Evolutionary conservation across 2,329 filamentous ascomycete species (phyloP).

Genomic region (Penicillium sp.): DNA sequence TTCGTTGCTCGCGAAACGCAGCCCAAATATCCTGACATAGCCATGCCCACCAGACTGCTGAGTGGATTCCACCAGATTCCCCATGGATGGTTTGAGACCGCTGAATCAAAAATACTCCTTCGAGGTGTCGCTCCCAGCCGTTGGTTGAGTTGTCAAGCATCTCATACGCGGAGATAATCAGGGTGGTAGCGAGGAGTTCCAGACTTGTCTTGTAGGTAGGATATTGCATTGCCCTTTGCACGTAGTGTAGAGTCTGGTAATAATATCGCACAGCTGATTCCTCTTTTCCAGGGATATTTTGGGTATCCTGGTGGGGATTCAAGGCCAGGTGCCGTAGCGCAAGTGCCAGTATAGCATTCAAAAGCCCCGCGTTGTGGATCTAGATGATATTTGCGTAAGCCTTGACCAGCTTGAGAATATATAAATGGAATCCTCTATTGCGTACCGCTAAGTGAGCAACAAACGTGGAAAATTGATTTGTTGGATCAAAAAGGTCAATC

Average conservation of each 20-base stretch:
- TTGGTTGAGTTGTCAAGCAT: conserved; percentile 32
- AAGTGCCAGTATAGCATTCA: conserved; percentile 31
- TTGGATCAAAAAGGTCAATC: conserved; percentile 27
- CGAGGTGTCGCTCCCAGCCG: conserved; percentile 31
- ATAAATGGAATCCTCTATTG: neutral
- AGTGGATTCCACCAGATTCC: conserved; percentile 25
- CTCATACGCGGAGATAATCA: conserved; percentile 29
- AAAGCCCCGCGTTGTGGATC: conserved; percentile 25
- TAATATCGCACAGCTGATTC: conserved; percentile 29
- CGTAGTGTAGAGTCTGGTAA: conserved; percentile 29
- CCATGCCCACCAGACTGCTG: conserved; percentile 35
- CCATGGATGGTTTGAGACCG: conserved; percentile 31
- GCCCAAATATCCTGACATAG: conserved; percentile 34
- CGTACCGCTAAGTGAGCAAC: conserved; percentile 19
- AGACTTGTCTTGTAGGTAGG: conserved; percentile 23
- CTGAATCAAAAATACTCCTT: conserved; percentile 31
- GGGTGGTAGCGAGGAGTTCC: conserved; percentile 30
- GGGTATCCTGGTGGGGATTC: conserved; percentile 13
- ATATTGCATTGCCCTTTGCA: conserved; percentile 30
- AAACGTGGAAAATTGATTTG: conserved; percentile 20
- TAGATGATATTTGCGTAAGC: neutral
- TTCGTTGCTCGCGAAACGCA: conserved; percentile 30
- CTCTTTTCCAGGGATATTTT: neutral
- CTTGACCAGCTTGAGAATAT: neutral
- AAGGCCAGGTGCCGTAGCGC: conserved; percentile 23